These are phyloP conservation scores for Paxillus ammoniavirescens DNA, from an alignment of 768 basidiomycete genomes.

Conservation along the genomic window DNA sequence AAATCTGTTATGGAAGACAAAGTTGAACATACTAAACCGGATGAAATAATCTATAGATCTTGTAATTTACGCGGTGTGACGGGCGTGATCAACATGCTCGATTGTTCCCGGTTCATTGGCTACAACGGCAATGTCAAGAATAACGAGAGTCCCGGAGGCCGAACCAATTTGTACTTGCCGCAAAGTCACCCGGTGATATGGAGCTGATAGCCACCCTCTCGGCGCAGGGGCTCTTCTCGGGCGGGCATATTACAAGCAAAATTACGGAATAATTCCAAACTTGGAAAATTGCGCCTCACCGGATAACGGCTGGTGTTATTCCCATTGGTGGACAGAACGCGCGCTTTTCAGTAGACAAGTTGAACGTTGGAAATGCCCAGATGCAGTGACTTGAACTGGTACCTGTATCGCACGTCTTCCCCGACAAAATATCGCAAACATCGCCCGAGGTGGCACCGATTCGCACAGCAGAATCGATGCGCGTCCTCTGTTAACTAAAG, in stretches of 20 bases:
- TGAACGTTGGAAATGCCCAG: neutral
- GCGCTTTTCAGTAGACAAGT: neutral
- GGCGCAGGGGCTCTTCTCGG: neutral
- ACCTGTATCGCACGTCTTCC: neutral
- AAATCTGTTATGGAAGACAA: neutral
- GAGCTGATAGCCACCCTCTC: constrained; percentile 8
- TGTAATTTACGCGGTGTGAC: constrained; percentile 12
- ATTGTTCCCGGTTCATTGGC: neutral
- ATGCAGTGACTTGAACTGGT: too few relatives aligned
- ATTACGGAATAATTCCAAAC: constrained; percentile 8
- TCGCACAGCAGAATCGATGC: neutral
- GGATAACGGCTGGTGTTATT: constrained; percentile 20
- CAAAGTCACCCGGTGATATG: constrained; percentile 13
- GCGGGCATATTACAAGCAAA: neutral
- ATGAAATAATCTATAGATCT: constrained; percentile 11
- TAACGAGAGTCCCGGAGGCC: constrained; percentile 16
- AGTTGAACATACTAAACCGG: neutral
- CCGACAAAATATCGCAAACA: neutral
- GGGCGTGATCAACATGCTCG: neutral
- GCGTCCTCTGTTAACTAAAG: neutral
- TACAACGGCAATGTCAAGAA: constrained; percentile 8
- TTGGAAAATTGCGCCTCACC: constrained; percentile 19
- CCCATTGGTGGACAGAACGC: constrained; percentile 8
- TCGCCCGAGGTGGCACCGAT: neutral
- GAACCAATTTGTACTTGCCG: constrained; percentile 5